Percentiles rank a stretch among this genome's conserved stretches.
Conservation (phyloP, 2,329 filamentous ascomycete genomes). For the Aspergillus phoenicis region DNA sequence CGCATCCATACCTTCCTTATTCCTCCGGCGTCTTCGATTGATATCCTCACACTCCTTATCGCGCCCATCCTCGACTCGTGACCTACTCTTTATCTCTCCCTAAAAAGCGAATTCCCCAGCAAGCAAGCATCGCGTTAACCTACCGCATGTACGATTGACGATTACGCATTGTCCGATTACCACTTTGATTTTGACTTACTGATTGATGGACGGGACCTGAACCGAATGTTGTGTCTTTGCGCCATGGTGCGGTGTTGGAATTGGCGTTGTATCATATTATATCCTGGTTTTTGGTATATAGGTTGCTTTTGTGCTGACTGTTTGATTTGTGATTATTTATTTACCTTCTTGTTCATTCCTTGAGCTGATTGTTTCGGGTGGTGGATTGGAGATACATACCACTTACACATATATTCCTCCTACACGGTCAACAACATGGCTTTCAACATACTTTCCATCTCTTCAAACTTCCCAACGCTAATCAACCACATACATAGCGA, state of each 20-base stretch:
- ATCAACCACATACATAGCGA: background rate
- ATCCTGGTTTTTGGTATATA: slow-evolving; percentile 1
- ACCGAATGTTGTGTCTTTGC: background rate
- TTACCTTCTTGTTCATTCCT: background rate
- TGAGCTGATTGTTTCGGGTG: background rate
- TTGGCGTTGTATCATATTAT: slow-evolving; percentile 1
- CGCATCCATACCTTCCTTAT: background rate
- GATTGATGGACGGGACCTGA: background rate
- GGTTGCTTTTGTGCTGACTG: background rate
- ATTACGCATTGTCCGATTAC: background rate
- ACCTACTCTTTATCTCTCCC: background rate
- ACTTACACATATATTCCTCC: background rate
- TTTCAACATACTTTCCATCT: background rate
- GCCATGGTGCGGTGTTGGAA: background rate
- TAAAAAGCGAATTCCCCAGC: background rate
- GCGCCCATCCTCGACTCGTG: too few relatives aligned
- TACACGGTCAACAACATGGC: background rate
- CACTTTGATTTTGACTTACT: background rate
- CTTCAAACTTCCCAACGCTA: background rate
- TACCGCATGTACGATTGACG: background rate
- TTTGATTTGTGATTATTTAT: background rate
- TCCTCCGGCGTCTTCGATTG: too few relatives aligned
- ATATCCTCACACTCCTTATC: background rate
- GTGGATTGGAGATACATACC: background rate
- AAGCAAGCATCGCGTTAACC: background rate